These are phyloP conservation scores for Camellia japonica DNA, from an alignment of 148 eudicot genomes.

Conservation along the genomic window DNA sequence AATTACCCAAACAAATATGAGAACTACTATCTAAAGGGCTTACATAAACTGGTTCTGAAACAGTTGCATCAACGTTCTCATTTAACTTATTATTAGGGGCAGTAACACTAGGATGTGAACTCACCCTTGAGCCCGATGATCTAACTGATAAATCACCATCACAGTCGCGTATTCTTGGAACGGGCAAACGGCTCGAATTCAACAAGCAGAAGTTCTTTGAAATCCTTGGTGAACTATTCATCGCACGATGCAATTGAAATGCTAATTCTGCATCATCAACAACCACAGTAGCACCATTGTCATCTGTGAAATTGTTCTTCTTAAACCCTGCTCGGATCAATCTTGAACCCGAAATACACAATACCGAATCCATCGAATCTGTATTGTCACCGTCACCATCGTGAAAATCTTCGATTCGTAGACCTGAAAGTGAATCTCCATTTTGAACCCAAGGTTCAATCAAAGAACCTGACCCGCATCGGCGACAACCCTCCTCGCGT, in stretches of 20 bases:
- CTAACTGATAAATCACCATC: neutral
- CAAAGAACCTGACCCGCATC: no score
- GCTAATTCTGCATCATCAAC: slow-evolving; percentile 66
- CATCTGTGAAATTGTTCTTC: slow-evolving; percentile 23
- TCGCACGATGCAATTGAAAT: slow-evolving; percentile 61
- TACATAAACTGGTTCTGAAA: neutral
- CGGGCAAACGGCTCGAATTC: slow-evolving; percentile 28
- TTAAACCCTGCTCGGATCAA: slow-evolving; percentile 41
- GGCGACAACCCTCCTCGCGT: no score
- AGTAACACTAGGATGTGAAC: neutral
- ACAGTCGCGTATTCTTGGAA: slow-evolving; percentile 12
- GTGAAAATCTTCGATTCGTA: neutral
- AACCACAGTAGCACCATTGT: slow-evolving; percentile 22
- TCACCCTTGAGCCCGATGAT: slow-evolving; percentile 2
- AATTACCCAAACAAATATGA: slow-evolving; percentile 4
- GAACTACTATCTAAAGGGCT: slow-evolving; percentile 18
- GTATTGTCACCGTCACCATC: slow-evolving; percentile 27
- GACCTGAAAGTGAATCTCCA: neutral
- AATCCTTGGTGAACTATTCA: slow-evolving; percentile 81
- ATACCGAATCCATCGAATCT: slow-evolving; percentile 30
- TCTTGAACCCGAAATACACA: slow-evolving; percentile 46
- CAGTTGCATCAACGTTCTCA: neutral
- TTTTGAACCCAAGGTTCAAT: neutral
- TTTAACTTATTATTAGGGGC: neutral
- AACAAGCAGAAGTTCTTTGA: slow-evolving; percentile 32